These are phyloP conservation scores for Friedmanniomyces simplex DNA, from an alignment of 495 filamentous ascomycete species.

Conservation along the genomic window DNA sequence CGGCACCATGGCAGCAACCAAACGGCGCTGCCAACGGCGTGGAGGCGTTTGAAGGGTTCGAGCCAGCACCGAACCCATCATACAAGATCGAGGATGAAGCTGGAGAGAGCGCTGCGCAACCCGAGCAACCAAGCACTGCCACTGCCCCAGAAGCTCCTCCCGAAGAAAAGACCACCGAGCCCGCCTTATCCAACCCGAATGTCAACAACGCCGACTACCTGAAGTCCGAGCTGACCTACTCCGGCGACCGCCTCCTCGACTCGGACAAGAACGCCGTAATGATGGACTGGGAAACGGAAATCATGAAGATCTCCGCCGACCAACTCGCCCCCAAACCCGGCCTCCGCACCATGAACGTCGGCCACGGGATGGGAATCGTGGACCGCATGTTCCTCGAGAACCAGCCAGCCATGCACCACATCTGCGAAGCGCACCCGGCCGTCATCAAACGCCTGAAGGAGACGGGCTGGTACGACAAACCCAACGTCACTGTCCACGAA, in stretches of 20 bases:
- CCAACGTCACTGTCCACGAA: conserved; percentile 53
- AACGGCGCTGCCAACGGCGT: conserved; percentile 1
- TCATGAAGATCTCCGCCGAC: conserved; percentile 72
- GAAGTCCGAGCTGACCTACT: conserved; percentile 63
- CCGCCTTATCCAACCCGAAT: conserved; percentile 21
- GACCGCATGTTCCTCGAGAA: conserved; percentile 69
- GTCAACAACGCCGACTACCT: conserved; percentile 59
- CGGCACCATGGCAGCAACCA: not conserved
- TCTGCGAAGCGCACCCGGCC: conserved; percentile 83
- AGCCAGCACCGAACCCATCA: conserved; percentile 17
- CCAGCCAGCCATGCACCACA: conserved; percentile 55
- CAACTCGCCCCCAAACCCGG: conserved; percentile 48
- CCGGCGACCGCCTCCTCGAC: conserved; percentile 66
- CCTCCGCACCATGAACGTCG: conserved; percentile 75
- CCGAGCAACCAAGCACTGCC: not conserved
- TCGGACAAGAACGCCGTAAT: conserved; percentile 79
- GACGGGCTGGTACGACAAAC: conserved; percentile 53
- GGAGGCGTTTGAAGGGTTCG: conserved; percentile 14
- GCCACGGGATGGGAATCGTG: conserved; percentile 94
- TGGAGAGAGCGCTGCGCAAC: not conserved
- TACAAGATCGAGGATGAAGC: conserved; percentile 19
- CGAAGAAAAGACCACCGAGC: conserved; percentile 5
- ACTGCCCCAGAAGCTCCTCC: not conserved
- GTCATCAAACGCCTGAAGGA: conserved; percentile 62
- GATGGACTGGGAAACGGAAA: conserved; percentile 91